Evolutionary conservation across 1,284 basidiomycete species (phyloP), one percentile per base, ranked within the genome.

Genomic region (Pyrrhoderma noxium): DNA sequence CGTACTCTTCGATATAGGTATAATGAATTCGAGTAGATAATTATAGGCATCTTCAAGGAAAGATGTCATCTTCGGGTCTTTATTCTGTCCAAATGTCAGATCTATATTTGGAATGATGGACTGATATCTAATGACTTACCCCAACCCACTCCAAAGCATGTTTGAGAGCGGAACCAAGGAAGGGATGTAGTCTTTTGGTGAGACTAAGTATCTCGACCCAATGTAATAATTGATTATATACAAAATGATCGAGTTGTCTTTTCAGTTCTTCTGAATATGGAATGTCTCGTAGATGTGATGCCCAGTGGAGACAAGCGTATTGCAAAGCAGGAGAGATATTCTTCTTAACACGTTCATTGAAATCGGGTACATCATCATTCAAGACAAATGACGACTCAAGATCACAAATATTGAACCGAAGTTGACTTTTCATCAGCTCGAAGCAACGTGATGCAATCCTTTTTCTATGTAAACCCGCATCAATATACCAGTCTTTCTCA

Each of bases 391-490:
- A 53, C 16, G 53, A 13, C 19, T 44, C 23, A n/a, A 49, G 40
- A 22, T 50, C 19, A 37, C 43, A 53, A 8, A 55, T 46, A 47
- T 35, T 56, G 43, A 59, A 60, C 39, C 58, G 51, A 21, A 64
- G 55, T 27, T 59, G 52, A 13, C 18, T 23, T 14, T 38, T 19
- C 51, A 52, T 47, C 25, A 52, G 22, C 2, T 9, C 9, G 14
- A 52, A 48, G 23, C 51, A 48, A 3, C 14, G 31, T 14, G 45
- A 52, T 9, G 14, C 37, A 4, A 14, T 37, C 8, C n/a, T n/a
- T n/a, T n/a, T n/a, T 23, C 39, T 48, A 3, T 23, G 25, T n/a
- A 7, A 19, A 1, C 9, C 2, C 11, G n/a, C 34, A 52, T 47
- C 45, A 38, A 52, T 46, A 16, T 1, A 35, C 45, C 45, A 46